Evolutionary conservation across 805 yeast species (phyloP).

Genomic region (Barnettozyma sp.): DNA sequence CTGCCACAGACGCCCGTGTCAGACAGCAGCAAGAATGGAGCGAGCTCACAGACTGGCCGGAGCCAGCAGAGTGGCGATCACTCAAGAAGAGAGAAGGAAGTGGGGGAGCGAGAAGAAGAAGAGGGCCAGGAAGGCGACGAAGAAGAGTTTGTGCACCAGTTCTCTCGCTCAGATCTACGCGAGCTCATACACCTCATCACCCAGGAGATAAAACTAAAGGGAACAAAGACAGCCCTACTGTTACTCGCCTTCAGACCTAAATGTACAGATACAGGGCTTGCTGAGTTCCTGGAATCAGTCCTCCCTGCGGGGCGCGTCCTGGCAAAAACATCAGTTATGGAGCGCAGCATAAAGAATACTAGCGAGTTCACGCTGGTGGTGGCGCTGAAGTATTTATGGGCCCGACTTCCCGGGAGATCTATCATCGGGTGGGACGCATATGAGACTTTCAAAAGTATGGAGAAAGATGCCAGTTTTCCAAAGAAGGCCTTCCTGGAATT

Average conservation of each 20-base stretch:
- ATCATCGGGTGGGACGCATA: constrained; percentile 85
- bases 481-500: constrained; percentile 67
- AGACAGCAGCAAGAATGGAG: too few species aligned
- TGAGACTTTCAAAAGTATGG: constrained; percentile 57
- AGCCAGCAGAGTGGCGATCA: too few species aligned
- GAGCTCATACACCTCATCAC: constrained; percentile 66
- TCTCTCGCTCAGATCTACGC: constrained; percentile 59
- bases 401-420: constrained; percentile 71
- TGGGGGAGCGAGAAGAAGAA: too few species aligned
- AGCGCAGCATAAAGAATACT: constrained; percentile 39
- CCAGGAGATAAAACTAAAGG: constrained; percentile 60
- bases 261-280: constrained; percentile 52
- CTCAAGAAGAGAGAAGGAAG: too few species aligned
- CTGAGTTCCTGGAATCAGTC: constrained; percentile 47
- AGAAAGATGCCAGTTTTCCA: constrained; percentile 60
- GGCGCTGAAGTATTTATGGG: constrained; percentile 79
- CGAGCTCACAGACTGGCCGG: too few species aligned
- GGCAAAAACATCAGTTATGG: constrained; percentile 37
- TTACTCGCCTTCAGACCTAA: constrained; percentile 74
- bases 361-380: constrained; percentile 70
- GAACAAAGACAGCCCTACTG: constrained; percentile 65
- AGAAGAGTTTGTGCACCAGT: constrained; percentile 33
- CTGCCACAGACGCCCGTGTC: neutral
- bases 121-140: too few species aligned
- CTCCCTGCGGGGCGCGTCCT: constrained; percentile 51